Conservation (phyloP, 148 eudicot species). For the Chenopodium album region DNA sequence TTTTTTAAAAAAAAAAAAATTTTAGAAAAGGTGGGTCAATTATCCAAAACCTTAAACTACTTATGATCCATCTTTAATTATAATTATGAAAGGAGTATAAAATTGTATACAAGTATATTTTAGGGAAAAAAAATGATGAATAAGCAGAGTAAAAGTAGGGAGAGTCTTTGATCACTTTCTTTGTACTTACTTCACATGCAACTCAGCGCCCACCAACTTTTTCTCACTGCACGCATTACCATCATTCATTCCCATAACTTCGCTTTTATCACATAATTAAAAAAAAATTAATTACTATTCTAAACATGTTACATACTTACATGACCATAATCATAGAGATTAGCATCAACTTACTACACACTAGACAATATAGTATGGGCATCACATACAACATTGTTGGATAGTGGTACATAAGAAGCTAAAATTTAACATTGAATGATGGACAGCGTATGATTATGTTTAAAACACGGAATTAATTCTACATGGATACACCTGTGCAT, state of each 20-base stretch:
- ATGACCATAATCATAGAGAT: constrained; percentile 23
- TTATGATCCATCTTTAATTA: not conserved
- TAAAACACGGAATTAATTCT: too few relatives aligned
- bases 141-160: constrained; percentile 13
- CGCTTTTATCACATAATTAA: not conserved
- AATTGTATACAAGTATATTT: not conserved
- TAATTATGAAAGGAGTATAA: not conserved
- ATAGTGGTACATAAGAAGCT: not conserved
- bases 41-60: constrained; percentile 14
- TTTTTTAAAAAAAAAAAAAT: too few relatives aligned
- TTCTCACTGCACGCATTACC: constrained; percentile 25
- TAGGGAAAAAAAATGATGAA: not conserved
- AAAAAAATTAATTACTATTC: not conserved
- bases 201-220: constrained; percentile 28
- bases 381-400: not conserved
- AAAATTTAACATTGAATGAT: too few relatives aligned
- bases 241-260: constrained; percentile 24
- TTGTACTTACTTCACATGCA: constrained; percentile 29
- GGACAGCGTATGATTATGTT: too few relatives aligned
- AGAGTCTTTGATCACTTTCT: constrained; percentile 9
- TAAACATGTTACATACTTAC: not conserved
- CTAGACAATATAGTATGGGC: constrained; percentile 20
- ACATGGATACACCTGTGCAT: too few relatives aligned
- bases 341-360: constrained; percentile 12
- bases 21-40: not conserved